Percentiles rank a stretch among this genome's conserved stretches.
phyloP scores from a whole-genome alignment of 2,329 filamentous ascomycete genomes.

The Microcyclospora tardicrescens region DNA sequence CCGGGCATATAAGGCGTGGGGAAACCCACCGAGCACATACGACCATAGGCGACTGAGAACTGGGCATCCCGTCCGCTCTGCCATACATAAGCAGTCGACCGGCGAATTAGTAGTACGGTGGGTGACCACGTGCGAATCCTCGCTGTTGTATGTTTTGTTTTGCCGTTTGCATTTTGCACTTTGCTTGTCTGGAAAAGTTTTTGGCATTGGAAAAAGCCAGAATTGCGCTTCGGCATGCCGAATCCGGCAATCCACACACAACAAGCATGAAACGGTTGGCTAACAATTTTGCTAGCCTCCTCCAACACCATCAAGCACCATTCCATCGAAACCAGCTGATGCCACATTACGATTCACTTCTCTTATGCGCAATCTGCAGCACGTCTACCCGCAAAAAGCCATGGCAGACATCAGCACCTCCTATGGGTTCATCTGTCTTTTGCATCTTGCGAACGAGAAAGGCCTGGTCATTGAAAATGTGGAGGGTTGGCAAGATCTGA shows the following conservation, averaged over 20 bases:
- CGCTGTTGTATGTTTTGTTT: background rate
- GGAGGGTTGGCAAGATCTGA: conserved; percentile 37
- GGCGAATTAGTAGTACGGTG: background rate
- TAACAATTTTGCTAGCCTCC: conserved; percentile 11
- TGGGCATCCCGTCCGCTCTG: conserved; percentile 1
- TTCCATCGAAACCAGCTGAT: conserved; percentile 25
- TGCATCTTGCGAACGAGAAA: conserved; percentile 89
- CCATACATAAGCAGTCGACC: conserved; percentile 1
- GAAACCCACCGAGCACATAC: conserved; percentile 1
- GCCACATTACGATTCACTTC: conserved; percentile 68
- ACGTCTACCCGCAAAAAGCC: conserved; percentile 70
- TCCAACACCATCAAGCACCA: conserved; percentile 25
- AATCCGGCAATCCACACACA: too few relatives aligned
- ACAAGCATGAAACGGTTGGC: too few relatives aligned
- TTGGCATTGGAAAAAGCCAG: too few relatives aligned
- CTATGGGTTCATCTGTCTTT: conserved; percentile 80
- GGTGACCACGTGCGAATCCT: background rate
- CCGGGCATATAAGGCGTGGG: background rate
- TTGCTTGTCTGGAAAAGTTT: background rate
- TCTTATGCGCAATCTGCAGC: conserved; percentile 78
- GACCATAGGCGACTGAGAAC: conserved; percentile 6
- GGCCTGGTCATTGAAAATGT: conserved; percentile 63
- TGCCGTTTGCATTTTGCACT: background rate
- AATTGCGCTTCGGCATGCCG: too few relatives aligned
- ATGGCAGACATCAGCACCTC: conserved; percentile 93